Evolutionary conservation across 176 grass and related monocot species (phyloP).

Genomic region (Oryza meridionalis): DNA sequence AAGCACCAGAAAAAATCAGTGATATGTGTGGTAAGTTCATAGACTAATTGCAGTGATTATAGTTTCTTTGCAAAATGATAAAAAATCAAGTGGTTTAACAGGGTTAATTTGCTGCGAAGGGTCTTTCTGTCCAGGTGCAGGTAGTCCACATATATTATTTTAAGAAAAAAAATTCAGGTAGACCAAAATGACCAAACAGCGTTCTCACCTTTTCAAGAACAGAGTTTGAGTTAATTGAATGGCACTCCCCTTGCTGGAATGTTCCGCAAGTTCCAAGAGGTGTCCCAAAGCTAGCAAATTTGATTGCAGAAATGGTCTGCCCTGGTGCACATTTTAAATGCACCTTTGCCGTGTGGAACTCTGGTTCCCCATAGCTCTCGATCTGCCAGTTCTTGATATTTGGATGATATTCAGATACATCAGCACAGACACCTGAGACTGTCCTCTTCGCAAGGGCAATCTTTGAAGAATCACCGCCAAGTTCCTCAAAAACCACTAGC

Average conservation of each 20-base stretch:
- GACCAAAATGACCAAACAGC: neutral
- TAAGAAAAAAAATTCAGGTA: neutral
- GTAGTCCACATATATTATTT: neutral
- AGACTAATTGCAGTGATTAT: neutral
- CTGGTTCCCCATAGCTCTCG: constrained; percentile 62
- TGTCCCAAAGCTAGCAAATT: constrained; percentile 97
- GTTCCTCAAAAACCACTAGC: constrained; percentile 92
- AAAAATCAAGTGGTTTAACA: neutral
- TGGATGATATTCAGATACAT: constrained; percentile 94
- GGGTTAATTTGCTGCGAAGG: neutral
- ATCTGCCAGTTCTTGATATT: constrained; percentile 86
- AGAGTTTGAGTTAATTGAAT: constrained; percentile 69
- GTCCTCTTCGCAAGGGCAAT: constrained; percentile 79
- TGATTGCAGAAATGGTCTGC: constrained; percentile 89
- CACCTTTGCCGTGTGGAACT: constrained; percentile 62
- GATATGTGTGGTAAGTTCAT: neutral
- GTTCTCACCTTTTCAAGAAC: constrained; percentile 77
- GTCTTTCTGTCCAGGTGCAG: too few relatives aligned
- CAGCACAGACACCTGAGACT: constrained; percentile 89
- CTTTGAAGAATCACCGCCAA: constrained; percentile 84
- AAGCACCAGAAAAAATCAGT: neutral
- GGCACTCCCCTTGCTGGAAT: constrained; percentile 87
- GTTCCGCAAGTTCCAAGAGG: constrained; percentile 84
- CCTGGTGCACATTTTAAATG: constrained; percentile 77
- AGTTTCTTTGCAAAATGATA: neutral